Evolutionary conservation across 306 rosid genomes (phyloP).

Genomic region (Hylodesmum podocarpum): DNA sequence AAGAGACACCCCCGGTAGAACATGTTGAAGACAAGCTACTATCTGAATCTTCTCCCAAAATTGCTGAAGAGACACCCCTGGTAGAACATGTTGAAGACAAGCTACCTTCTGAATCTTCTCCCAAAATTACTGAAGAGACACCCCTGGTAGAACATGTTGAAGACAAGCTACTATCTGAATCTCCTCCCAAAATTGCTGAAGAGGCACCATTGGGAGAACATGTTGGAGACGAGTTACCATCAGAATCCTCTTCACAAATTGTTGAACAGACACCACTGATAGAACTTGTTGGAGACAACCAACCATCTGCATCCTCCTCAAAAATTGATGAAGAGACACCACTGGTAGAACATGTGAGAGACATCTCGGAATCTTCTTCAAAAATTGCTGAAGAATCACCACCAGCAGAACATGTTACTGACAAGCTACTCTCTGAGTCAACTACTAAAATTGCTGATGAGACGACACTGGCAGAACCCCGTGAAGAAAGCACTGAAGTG

Average conservation of each 20-base stretch:
- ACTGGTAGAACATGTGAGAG: slow-evolving; percentile 24
- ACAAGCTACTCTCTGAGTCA: slow-evolving; percentile 36
- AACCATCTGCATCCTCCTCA: slow-evolving; percentile 24
- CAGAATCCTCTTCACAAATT: slow-evolving; percentile 20
- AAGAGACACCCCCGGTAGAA: slow-evolving; percentile 11
- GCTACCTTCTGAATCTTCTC: slow-evolving; percentile 32
- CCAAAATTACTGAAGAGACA: not conserved
- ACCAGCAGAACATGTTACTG: slow-evolving; percentile 10
- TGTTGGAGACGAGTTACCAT: slow-evolving; percentile 33
- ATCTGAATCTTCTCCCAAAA: slow-evolving; percentile 32
- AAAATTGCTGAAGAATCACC: slow-evolving; percentile 15
- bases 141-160: not conserved
- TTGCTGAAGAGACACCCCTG: slow-evolving; percentile 29
- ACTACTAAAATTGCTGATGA: slow-evolving; percentile 19
- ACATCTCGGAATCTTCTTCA: slow-evolving; percentile 28
- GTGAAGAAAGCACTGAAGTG: slow-evolving; percentile 25
- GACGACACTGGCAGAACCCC: slow-evolving; percentile 10
- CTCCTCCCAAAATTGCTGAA: slow-evolving; percentile 16
- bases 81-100: slow-evolving; percentile 34
- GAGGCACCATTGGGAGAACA: slow-evolving; percentile 31
- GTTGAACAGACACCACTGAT: slow-evolving; percentile 13
- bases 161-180: slow-evolving; percentile 14
- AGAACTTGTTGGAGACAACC: not conserved
- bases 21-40: slow-evolving; percentile 31
- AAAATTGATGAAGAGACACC: slow-evolving; percentile 30